phyloP scores from a whole-genome alignment of 352 stramenopile genomes.

The Thalassiosira livingstoniorum region DNA sequence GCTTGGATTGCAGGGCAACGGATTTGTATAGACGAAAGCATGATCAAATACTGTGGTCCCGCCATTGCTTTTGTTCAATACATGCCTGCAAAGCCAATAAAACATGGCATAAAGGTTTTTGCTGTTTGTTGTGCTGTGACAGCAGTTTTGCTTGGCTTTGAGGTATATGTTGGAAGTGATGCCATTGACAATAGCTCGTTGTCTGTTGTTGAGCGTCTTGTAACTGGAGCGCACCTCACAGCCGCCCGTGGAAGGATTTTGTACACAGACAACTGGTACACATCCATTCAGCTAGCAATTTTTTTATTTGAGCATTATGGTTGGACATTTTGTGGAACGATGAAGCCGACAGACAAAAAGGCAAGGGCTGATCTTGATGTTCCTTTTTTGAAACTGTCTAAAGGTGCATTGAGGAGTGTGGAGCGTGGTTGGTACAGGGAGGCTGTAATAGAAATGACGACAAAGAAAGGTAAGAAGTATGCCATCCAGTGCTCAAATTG shows the following conservation, averaged over 20 bases:
- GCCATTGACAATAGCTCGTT: background rate
- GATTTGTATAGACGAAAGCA: slow-evolving; percentile 41
- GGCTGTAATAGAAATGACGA: background rate
- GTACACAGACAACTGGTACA: slow-evolving; percentile 49
- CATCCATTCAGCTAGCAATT: slow-evolving; percentile 15
- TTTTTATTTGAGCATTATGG: slow-evolving; percentile 33
- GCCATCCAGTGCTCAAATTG: slow-evolving; percentile 3
- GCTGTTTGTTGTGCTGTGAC: slow-evolving; percentile 38
- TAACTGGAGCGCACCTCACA: background rate
- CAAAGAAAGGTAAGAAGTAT: background rate
- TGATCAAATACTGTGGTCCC: slow-evolving; percentile 48
- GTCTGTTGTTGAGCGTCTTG: slow-evolving; percentile 23
- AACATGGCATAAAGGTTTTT: slow-evolving; percentile 58
- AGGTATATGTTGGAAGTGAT: slow-evolving; percentile 34
- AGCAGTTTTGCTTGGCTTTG: slow-evolving; percentile 28
- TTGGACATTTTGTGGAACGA: slow-evolving; percentile 44
- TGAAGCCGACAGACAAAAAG: slow-evolving; percentile 18
- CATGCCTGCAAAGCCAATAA: slow-evolving; percentile 58
- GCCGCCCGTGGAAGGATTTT: background rate
- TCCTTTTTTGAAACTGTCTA: slow-evolving; percentile 35
- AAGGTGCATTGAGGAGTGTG: slow-evolving; percentile 2
- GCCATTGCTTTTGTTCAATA: slow-evolving; percentile 45
- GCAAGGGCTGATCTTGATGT: slow-evolving; percentile 2
- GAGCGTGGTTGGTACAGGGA: slow-evolving; percentile 10
- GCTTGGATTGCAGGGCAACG: slow-evolving; percentile 25